These are phyloP conservation scores for Astrothelium subdiscretum DNA, from an alignment of 495 filamentous ascomycete species.

Conservation along the genomic window DNA sequence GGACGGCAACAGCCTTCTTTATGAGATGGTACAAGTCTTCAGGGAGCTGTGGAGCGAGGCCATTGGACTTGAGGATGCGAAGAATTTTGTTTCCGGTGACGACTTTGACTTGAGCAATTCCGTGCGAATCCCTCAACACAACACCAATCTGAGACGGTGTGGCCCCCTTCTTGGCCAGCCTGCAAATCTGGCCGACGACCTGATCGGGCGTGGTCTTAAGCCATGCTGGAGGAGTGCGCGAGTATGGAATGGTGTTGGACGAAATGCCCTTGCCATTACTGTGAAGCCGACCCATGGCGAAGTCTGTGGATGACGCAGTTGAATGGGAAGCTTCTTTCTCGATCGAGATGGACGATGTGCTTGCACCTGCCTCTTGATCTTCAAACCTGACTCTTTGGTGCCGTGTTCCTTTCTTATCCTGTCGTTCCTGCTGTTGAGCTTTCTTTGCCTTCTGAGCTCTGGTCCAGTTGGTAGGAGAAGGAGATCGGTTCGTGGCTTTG, in stretches of 20 bases:
- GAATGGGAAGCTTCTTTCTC: no score
- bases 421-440: no score
- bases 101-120: constrained; percentile 90
- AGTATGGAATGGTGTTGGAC: constrained; percentile 89
- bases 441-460: no score
- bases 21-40: constrained; percentile 98
- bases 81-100: constrained; percentile 99
- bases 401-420: no score
- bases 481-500: no score
- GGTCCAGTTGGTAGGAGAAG: no score
- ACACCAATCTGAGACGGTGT: constrained; percentile 98
- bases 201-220: constrained; percentile 81
- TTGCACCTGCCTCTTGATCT: no score
- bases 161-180: constrained; percentile 92
- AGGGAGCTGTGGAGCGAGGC: constrained; percentile 92
- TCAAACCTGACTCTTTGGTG: no score
- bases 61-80: constrained; percentile 88
- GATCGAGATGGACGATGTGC: no score
- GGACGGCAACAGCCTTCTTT: constrained; percentile 97
- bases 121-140: constrained; percentile 91
- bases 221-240: constrained; percentile 81
- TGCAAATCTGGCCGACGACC: constrained; percentile 98
- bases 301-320: no score
- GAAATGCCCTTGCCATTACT: constrained; percentile 98
- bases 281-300: constrained; percentile 95